These are phyloP conservation scores for Salix viminalis DNA, from an alignment of 345 rosid genomes.

Conservation along the genomic window DNA sequence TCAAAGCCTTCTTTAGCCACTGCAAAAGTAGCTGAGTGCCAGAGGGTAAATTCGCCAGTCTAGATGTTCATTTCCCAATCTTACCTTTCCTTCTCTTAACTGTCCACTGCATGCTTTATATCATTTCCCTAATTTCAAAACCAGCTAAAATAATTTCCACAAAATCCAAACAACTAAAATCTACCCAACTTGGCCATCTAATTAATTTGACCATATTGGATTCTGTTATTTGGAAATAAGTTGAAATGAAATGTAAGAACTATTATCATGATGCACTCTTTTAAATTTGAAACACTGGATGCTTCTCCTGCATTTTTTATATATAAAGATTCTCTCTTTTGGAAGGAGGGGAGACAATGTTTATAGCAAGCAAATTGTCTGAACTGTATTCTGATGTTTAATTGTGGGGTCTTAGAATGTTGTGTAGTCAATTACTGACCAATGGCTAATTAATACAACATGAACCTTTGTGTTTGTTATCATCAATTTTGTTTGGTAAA, in stretches of 20 bases:
- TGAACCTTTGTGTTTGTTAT: background rate
- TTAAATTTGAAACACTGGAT: background rate
- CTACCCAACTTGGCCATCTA: background rate
- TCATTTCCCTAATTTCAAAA: too few species aligned
- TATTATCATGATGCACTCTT: background rate
- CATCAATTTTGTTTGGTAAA: background rate
- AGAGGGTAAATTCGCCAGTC: background rate
- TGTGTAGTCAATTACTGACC: background rate
- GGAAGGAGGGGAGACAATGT: background rate
- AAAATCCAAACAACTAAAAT: too few species aligned
- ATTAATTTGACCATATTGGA: background rate
- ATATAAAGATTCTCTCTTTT: background rate
- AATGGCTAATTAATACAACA: background rate
- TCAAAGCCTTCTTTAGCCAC: too few species aligned
- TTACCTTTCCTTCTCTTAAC: background rate
- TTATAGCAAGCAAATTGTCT: background rate
- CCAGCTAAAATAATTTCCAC: too few species aligned
- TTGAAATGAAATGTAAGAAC: background rate
- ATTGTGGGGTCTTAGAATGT: background rate
- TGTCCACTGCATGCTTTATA: background rate
- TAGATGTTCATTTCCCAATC: background rate
- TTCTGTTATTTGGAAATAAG: background rate
- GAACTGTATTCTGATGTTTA: background rate
- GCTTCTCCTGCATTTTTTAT: background rate
- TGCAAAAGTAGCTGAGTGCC: too few species aligned